Conservation (phyloP, 2,329 filamentous ascomycete species). For the Fusarium avenaceum region DNA sequence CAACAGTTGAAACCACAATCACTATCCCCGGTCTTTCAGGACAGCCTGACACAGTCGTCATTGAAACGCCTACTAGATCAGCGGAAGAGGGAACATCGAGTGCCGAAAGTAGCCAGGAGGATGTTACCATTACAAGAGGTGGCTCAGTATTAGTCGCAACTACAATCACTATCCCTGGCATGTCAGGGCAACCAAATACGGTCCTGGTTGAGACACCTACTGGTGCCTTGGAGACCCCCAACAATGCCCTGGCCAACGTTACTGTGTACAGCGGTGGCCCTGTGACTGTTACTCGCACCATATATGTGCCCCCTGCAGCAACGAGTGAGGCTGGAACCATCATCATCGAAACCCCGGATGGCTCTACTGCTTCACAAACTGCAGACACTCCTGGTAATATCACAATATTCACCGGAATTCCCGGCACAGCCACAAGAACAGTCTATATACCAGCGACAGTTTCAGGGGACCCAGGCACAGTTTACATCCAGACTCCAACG, state of each 20-base stretch:
- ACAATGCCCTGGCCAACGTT: conserved; percentile 4
- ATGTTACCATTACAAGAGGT: neutral
- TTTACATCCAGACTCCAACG: conserved; percentile 15
- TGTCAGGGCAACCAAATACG: conserved; percentile 2
- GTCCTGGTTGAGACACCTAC: conserved; percentile 14
- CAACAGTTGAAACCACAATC: neutral
- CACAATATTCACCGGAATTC: conserved; percentile 11
- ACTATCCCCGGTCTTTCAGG: conserved; percentile 6
- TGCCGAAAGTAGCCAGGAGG: neutral
- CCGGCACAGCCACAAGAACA: conserved; percentile 7
- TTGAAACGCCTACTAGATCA: conserved; percentile 2
- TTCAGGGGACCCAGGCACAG: neutral
- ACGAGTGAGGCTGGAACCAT: conserved; percentile 4
- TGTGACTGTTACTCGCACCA: neutral
- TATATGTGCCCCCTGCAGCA: neutral
- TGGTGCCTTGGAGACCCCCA: conserved; percentile 5
- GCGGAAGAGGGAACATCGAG: too few relatives aligned
- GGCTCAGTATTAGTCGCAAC: neutral
- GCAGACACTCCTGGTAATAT: neutral
- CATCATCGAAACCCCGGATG: conserved; percentile 3
- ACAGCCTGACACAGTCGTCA: conserved; percentile 9
- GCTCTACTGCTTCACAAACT: neutral
- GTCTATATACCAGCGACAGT: conserved; percentile 9
- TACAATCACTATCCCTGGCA: neutral
- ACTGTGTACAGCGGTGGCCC: conserved; percentile 3